phyloP scores from a whole-genome alignment of 225 moss, liverwort and hornwort species.

The Antitrichia curtipendula region DNA sequence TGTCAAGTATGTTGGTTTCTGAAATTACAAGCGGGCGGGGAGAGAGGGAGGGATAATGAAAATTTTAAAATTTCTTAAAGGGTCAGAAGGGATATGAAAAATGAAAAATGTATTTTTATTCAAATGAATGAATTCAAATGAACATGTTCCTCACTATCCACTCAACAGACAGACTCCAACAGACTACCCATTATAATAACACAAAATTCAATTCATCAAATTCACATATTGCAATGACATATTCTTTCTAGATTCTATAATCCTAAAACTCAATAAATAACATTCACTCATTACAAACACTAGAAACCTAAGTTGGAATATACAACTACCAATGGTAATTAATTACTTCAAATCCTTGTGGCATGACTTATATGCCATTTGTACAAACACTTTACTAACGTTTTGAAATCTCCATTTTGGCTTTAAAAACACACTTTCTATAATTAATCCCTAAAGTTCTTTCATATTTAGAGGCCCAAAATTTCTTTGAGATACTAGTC shows the following conservation, averaged over 20 bases:
- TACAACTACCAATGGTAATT: background rate
- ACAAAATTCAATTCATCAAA: background rate
- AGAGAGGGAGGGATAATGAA: no score
- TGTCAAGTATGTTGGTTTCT: no score
- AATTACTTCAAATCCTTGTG: background rate
- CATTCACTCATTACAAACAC: background rate
- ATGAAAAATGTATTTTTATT: no score
- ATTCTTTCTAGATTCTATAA: rapidly evolving
- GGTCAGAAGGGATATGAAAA: no score
- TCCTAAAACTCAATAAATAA: background rate
- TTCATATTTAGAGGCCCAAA: background rate
- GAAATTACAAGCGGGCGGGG: no score
- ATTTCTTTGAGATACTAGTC: background rate
- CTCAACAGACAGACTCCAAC: no score
- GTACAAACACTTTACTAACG: background rate
- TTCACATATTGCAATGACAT: background rate
- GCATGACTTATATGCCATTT: rapidly evolving
- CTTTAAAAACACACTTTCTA: background rate
- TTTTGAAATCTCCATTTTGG: no score
- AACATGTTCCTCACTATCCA: no score
- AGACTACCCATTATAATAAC: background rate
- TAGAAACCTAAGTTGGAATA: background rate
- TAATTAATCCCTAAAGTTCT: background rate
- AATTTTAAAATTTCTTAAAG: no score
- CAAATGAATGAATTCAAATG: no score